These are phyloP conservation scores for Hymenoscyphus fructigenus DNA, from an alignment of 2,329 filamentous ascomycete species.

Conservation along the genomic window DNA sequence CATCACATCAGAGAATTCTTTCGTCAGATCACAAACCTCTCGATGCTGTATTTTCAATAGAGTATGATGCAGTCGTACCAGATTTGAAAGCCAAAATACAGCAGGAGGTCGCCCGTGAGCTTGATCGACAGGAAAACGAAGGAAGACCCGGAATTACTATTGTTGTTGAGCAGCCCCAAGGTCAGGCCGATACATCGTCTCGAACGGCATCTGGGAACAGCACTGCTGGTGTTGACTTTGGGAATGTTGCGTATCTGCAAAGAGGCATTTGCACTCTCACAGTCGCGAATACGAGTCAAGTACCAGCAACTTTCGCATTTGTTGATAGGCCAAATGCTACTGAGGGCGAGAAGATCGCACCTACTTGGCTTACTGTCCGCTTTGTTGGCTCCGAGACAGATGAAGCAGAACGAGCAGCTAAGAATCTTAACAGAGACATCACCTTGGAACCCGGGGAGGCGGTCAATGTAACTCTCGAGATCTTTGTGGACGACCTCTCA, in stretches of 20 bases:
- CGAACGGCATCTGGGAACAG: constrained; percentile 36
- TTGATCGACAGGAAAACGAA: constrained; percentile 92
- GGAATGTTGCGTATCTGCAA: constrained; percentile 67
- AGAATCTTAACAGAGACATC: constrained; percentile 42
- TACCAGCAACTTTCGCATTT: constrained; percentile 77
- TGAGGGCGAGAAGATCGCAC: constrained; percentile 43
- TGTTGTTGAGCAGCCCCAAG: constrained; percentile 66
- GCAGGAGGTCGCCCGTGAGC: constrained; percentile 79
- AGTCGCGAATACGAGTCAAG: constrained; percentile 87
- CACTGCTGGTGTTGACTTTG: constrained; percentile 69
- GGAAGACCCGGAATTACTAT: constrained; percentile 78
- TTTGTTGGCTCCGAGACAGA: constrained; percentile 56
- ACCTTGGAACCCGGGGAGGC: constrained; percentile 84
- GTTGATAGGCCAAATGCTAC: constrained; percentile 67
- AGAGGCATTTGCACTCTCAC: constrained; percentile 68
- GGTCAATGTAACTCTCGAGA: constrained; percentile 65
- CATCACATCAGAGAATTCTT: constrained; percentile 82
- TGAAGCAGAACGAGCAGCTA: constrained; percentile 23
- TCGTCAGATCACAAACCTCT: constrained; percentile 97
- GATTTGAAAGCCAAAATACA: constrained; percentile 82
- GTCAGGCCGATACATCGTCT: constrained; percentile 32
- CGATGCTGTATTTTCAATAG: constrained; percentile 76
- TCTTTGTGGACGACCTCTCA: constrained; percentile 62
- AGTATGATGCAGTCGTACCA: constrained; percentile 83
- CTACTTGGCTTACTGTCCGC: constrained; percentile 69